phyloP scores from a whole-genome alignment of 2,329 filamentous ascomycete genomes.

The Penicillium italicum region DNA sequence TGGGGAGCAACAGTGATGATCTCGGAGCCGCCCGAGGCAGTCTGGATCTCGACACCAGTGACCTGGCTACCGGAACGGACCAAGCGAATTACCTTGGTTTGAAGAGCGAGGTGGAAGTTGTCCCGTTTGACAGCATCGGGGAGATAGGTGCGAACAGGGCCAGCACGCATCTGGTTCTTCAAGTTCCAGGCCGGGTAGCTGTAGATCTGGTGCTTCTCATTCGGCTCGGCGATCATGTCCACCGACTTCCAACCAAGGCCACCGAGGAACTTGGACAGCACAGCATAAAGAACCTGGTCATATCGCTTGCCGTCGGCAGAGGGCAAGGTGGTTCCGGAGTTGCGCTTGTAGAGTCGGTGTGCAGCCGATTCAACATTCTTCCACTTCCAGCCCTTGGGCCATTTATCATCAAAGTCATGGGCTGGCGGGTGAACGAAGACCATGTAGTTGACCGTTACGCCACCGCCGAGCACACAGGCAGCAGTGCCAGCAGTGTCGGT shows the following conservation, averaged over 20 bases:
- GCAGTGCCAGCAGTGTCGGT: slow-evolving; percentile 23
- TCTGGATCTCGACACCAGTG: slow-evolving; percentile 48
- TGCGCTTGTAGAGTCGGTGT: slow-evolving; percentile 62
- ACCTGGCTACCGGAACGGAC: slow-evolving; percentile 59
- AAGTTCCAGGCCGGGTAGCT: slow-evolving; percentile 66
- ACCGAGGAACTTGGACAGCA: slow-evolving; percentile 58
- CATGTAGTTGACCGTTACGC: slow-evolving; percentile 30
- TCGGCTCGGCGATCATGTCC: slow-evolving; percentile 57
- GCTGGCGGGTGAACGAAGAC: slow-evolving; percentile 48
- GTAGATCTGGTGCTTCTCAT: slow-evolving; percentile 63
- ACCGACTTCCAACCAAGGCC: slow-evolving; percentile 62
- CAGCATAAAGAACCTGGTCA: slow-evolving; percentile 62
- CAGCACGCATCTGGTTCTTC: slow-evolving; percentile 61
- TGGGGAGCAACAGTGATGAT: slow-evolving; percentile 58
- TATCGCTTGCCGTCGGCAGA: slow-evolving; percentile 65
- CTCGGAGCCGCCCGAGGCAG: slow-evolving; percentile 47
- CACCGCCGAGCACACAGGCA: slow-evolving; percentile 28
- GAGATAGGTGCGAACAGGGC: slow-evolving; percentile 69
- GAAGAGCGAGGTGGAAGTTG: slow-evolving; percentile 66
- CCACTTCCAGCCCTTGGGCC: slow-evolving; percentile 68
- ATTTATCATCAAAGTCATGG: slow-evolving; percentile 68
- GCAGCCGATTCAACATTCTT: slow-evolving; percentile 59
- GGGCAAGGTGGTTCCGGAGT: slow-evolving; percentile 64
- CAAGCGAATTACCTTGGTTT: slow-evolving; percentile 65
- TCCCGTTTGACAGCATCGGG: slow-evolving; percentile 55